phyloP scores from a whole-genome alignment of 192 early-diverging fungal species.

The Entomortierella lignicola region DNA sequence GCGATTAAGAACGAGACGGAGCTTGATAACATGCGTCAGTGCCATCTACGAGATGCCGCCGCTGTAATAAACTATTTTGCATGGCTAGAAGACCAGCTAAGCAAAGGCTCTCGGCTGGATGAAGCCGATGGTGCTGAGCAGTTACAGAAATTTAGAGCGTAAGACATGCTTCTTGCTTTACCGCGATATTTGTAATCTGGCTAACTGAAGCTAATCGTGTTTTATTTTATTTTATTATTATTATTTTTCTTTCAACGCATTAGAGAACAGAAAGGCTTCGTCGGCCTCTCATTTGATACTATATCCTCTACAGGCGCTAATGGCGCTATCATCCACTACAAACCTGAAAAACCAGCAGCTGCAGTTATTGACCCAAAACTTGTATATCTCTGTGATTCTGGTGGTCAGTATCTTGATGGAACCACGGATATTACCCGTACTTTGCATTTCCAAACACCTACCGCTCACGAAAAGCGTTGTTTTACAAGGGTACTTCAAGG shows the following conservation, averaged over 20 bases:
- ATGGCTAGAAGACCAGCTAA: slow-evolving; percentile 92
- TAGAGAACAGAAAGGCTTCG: slow-evolving; percentile 79
- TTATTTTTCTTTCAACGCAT: background rate
- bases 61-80: slow-evolving; percentile 86
- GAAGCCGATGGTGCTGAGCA: slow-evolving; percentile 90
- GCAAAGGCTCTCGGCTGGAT: slow-evolving; percentile 68
- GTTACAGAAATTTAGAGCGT: slow-evolving; percentile 79
- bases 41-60: slow-evolving; percentile 91
- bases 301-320: slow-evolving; percentile 96
- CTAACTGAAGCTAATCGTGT: too few relatives aligned
- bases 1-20: slow-evolving; percentile 93
- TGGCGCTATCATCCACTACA: slow-evolving; percentile 98
- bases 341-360: slow-evolving; percentile 83
- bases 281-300: slow-evolving; percentile 95
- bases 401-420: slow-evolving; percentile 95
- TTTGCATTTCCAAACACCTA: slow-evolving; percentile 87
- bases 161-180: too few relatives aligned
- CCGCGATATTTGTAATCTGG: too few relatives aligned
- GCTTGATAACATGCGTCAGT: slow-evolving; percentile 90
- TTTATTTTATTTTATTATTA: too few relatives aligned
- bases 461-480: slow-evolving; percentile 85
- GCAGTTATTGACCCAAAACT: slow-evolving; percentile 73
- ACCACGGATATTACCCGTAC: slow-evolving; percentile 98
- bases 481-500: slow-evolving; percentile 98
- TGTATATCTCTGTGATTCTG: slow-evolving; percentile 96